Conservation (phyloP, 2,329 filamentous ascomycete genomes). For the Venturia effusa region DNA sequence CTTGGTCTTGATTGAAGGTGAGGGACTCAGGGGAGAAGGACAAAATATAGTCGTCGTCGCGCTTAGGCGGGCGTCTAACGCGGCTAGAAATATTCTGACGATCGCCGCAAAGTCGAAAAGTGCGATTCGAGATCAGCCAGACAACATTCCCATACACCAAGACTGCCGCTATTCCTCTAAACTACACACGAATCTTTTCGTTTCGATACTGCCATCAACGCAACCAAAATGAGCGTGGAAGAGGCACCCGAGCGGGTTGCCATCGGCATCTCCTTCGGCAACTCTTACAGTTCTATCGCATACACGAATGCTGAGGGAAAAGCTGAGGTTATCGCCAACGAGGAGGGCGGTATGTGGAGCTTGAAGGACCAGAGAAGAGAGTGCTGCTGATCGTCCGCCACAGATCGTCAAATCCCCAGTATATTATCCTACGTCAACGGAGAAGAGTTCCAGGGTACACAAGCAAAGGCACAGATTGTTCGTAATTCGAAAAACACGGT, state of each 20-base stretch:
- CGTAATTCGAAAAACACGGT: slow-evolving; percentile 90
- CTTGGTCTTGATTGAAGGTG: neutral
- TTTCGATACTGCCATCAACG: neutral
- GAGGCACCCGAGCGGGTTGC: slow-evolving; percentile 47
- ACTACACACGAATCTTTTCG: neutral
- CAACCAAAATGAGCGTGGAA: slow-evolving; percentile 37
- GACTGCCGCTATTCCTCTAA: neutral
- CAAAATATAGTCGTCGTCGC: neutral
- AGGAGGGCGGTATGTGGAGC: slow-evolving; percentile 75
- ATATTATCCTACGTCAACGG: slow-evolving; percentile 90
- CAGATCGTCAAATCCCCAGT: slow-evolving; percentile 93
- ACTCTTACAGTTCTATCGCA: slow-evolving; percentile 96
- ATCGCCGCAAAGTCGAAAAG: neutral
- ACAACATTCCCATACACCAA: neutral
- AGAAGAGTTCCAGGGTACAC: slow-evolving; percentile 91
- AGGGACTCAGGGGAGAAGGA: neutral
- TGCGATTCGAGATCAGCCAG: neutral
- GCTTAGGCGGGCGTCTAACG: neutral
- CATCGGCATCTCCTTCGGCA: slow-evolving; percentile 96
- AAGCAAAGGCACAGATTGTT: slow-evolving; percentile 88
- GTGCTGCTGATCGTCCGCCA: slow-evolving; percentile 9
- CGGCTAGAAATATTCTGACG: neutral
- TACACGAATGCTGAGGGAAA: slow-evolving; percentile 77
- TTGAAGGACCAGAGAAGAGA: neutral
- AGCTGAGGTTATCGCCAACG: slow-evolving; percentile 95